Evolutionary conservation across 106 monocot genomes (phyloP).

Genomic region (Amphibolis antarctica): DNA sequence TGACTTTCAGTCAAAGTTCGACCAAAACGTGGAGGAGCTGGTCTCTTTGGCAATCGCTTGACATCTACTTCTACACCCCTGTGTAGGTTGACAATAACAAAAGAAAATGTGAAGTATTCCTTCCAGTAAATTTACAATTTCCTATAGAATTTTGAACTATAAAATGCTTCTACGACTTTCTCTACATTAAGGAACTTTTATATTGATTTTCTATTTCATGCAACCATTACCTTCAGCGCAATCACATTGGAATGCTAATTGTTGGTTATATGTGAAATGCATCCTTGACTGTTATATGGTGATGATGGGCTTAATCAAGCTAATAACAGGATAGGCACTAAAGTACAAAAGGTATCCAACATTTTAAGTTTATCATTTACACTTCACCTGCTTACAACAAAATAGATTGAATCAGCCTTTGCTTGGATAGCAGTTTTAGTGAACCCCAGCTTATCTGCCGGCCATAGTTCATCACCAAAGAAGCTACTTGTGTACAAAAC

Average conservation of each 20-base stretch:
- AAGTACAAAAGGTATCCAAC: too few species aligned
- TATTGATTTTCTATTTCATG: too few species aligned
- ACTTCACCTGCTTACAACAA: conserved; percentile 83
- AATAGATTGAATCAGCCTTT: conserved; percentile 93
- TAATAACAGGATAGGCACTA: too few species aligned
- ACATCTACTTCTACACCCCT: conserved; percentile 92
- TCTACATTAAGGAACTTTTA: too few species aligned
- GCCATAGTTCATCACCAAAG: conserved; percentile 97
- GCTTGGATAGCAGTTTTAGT: conserved; percentile 96
- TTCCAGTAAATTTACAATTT: background rate
- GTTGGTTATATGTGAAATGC: too few species aligned
- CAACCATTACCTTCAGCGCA: too few species aligned
- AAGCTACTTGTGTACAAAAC: conserved; percentile 96
- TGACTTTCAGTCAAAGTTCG: conserved; percentile 71
- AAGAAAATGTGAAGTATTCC: background rate
- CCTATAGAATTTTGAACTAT: too few species aligned
- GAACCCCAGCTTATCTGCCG: conserved; percentile 97
- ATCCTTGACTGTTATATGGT: too few species aligned
- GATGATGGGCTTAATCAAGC: too few species aligned
- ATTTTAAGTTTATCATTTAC: background rate
- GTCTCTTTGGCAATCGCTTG: conserved; percentile 82
- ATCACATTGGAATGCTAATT: too few species aligned
- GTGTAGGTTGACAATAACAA: background rate
- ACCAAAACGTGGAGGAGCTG: conserved; percentile 93
- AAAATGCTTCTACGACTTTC: too few species aligned